Evolutionary conservation across 2,329 filamentous ascomycete genomes (phyloP), one percentile per base, ranked within the genome.

Genomic region (Paraconiothyrium sp.): DNA sequence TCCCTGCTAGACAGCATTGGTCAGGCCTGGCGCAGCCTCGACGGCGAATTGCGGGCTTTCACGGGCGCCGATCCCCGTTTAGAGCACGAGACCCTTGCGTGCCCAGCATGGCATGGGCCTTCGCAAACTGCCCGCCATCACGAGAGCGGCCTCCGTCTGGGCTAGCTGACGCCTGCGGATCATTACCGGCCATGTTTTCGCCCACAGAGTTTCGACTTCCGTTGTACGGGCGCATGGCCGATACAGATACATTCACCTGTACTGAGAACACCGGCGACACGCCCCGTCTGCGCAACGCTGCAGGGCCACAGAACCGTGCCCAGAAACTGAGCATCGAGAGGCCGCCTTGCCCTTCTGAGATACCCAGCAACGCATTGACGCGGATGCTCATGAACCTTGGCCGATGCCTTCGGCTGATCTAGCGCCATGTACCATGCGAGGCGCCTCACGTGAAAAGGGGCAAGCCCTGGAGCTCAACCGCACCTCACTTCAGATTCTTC

Each of bases 361-460:
- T 54, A 49, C 61, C 54, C 5, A 57, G 60, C 32, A 58, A 50
- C 24, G 39, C 59, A 48, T 61, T 59, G 59, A 59, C 64, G 39
- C 63, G 56, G 50, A 59, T 62, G 64, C 55, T 62, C 59, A 59
- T 60, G 64, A 68, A 58, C 61, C 61, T 62, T 58, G 61, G 63
- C 68, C 67, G 63, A 63, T 54, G 57, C 66, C 65, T 67, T 76
- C 72, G 74, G 73, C 73, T 73, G 72, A 76, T 73, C 71, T 70
- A 68, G 68, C 64, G 41, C 54, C 44, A 64, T 66, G 61, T 57
- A 27, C 58, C 47, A 7, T 32, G 49, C 30, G 30, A 50, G 41
- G 35, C 27, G 22, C 46, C 65, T 68, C 73, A 74, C 72, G 70
- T 74, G 71, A 72, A 76, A 74, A 72, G 67, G 69, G 71, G 66